Evolutionary conservation across 2,329 filamentous ascomycete species (phyloP).

Genomic region (Trichocomaceae sp.): DNA sequence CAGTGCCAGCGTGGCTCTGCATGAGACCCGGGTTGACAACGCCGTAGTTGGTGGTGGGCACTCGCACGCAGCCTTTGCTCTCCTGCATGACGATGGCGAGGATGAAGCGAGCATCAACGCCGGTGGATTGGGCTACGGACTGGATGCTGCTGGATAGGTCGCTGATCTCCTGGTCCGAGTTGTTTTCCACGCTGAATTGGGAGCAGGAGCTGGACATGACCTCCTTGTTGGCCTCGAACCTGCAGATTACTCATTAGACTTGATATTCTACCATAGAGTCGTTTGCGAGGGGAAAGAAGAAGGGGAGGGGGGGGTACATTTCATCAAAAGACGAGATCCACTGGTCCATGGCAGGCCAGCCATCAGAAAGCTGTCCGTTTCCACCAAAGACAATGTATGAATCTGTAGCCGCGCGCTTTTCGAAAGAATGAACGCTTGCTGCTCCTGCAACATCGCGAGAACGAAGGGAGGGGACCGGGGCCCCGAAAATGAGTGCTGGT

Average conservation of each 20-base stretch:
- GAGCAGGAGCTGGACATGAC: conserved; percentile 7
- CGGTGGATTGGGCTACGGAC: conserved; percentile 21
- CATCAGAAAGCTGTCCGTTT: conserved; percentile 14
- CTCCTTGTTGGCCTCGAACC: conserved; percentile 9
- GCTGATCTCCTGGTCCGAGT: conserved; percentile 18
- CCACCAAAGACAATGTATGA: conserved; percentile 12
- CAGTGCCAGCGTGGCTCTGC: conserved; percentile 33
- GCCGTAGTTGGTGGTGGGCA: conserved; percentile 31
- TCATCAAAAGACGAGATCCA: conserved; percentile 21
- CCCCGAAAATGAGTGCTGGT: conserved; percentile 13
- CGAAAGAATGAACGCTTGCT: conserved; percentile 4
- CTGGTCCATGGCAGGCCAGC: conserved; percentile 25
- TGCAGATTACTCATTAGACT: background rate
- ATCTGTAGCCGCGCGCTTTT: background rate
- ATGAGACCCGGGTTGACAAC: conserved; percentile 37
- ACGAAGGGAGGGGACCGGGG: conserved; percentile 12
- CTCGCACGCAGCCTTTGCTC: conserved; percentile 35
- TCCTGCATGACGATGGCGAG: conserved; percentile 38
- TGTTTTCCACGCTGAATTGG: conserved; percentile 10
- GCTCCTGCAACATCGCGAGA: conserved; percentile 8
- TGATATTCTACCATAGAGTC: no score
- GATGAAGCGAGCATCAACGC: conserved; percentile 34
- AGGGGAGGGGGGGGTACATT: background rate
- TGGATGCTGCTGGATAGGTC: conserved; percentile 26
- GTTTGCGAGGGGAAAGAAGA: no score